These are phyloP conservation scores for Triticum urartu DNA, from an alignment of 176 grass and related monocot species.

Conservation along the genomic window DNA sequence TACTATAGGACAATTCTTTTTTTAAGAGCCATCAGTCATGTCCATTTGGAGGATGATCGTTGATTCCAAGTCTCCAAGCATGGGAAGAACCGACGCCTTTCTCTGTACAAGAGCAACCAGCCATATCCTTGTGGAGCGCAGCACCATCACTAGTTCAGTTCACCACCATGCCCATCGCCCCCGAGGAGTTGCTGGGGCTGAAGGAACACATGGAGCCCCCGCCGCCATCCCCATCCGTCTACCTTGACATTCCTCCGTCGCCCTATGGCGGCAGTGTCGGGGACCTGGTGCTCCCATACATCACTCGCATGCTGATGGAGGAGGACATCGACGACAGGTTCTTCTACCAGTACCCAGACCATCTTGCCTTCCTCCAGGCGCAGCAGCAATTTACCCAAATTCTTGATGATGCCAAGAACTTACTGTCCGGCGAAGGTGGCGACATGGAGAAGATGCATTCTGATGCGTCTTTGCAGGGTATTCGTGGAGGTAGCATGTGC, in stretches of 20 bases:
- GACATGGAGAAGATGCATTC: not conserved
- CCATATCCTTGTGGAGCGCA: conserved; percentile 11
- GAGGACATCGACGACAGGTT: conserved; percentile 42
- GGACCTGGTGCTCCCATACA: conserved; percentile 21
- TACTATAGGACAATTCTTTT: not conserved
- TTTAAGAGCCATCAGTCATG: not conserved
- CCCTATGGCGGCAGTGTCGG: not conserved
- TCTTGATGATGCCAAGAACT: not conserved
- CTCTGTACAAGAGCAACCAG: conserved; percentile 14
- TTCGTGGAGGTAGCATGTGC: not conserved
- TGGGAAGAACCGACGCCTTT: not conserved
- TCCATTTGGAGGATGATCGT: conserved; percentile 6
- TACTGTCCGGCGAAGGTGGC: not conserved
- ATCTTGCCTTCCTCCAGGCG: conserved; percentile 26
- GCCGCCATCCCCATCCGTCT: not conserved
- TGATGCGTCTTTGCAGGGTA: not conserved
- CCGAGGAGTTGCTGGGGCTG: not conserved
- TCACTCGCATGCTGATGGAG: conserved; percentile 46
- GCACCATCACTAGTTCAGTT: not conserved
- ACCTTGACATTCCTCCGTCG: not conserved
- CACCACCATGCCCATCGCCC: not conserved
- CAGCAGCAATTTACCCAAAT: conserved; percentile 44
- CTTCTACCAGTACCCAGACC: conserved; percentile 14
- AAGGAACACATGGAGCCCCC: not conserved
- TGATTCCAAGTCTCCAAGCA: conserved; percentile 17